Conservation (phyloP, 805 yeast genomes). For the Ogataea kodamae region DNA sequence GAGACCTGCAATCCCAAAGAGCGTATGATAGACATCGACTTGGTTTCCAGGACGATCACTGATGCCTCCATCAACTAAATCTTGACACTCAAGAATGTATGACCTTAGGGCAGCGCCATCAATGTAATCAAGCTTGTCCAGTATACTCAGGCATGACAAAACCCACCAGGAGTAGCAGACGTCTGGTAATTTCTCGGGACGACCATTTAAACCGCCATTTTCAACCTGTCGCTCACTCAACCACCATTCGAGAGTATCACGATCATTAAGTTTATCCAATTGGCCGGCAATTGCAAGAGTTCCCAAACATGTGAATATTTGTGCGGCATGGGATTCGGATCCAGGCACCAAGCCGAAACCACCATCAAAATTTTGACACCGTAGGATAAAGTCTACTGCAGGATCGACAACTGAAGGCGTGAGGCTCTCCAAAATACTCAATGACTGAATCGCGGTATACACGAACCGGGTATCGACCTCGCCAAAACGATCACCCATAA, state of each 20-base stretch:
- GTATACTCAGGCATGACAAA: constrained; percentile 64
- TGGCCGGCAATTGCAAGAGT: constrained; percentile 65
- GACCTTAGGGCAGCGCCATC: constrained; percentile 54
- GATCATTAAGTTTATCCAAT: constrained; percentile 44
- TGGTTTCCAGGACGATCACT: constrained; percentile 90
- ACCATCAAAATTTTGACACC: constrained; percentile 90
- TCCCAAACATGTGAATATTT: constrained; percentile 81
- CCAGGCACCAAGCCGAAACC: constrained; percentile 94
- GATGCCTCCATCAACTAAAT: constrained; percentile 76
- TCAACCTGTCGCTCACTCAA: constrained; percentile 83
- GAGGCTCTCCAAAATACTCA: constrained; percentile 66
- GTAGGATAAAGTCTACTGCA: constrained; percentile 60
- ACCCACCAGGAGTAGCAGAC: constrained; percentile 99
- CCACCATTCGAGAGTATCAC: constrained; percentile 72
- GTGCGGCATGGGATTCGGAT: constrained; percentile 94
- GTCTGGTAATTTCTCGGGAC: constrained; percentile 94
- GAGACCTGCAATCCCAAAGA: constrained; percentile 86
- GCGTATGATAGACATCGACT: constrained; percentile 90
- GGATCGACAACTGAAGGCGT: constrained; percentile 44
- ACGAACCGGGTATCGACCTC: constrained; percentile 92
- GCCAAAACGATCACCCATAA: constrained; percentile 87
- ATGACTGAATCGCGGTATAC: constrained; percentile 72
- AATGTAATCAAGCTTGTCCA: constrained; percentile 74
- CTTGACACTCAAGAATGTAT: constrained; percentile 79
- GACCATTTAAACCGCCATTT: constrained; percentile 90